Conservation (phyloP, 495 filamentous ascomycete species). For the Podospora sp. region DNA sequence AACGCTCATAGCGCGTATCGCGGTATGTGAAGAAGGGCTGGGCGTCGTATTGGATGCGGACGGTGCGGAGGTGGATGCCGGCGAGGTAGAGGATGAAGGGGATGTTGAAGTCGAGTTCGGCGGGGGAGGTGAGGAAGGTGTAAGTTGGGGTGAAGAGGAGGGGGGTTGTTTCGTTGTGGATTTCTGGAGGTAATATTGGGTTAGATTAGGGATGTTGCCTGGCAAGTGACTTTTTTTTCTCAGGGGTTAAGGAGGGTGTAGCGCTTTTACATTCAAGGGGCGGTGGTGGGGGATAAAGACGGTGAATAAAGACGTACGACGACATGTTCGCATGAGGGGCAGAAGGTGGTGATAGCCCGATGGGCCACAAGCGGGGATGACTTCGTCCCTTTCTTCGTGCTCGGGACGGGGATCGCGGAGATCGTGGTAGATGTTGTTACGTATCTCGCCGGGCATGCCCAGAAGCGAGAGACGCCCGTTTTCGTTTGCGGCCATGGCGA, state of each 20-base stretch:
- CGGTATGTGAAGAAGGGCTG: background rate
- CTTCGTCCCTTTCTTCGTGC: background rate
- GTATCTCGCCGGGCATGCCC: background rate
- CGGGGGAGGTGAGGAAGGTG: background rate
- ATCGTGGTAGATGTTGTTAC: background rate
- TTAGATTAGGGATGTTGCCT: no score
- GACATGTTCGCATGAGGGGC: background rate
- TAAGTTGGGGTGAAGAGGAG: slow-evolving; percentile 3
- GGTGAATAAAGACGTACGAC: background rate
- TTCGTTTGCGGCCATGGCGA: background rate
- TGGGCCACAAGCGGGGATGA: background rate
- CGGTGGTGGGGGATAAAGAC: background rate
- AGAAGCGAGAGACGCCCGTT: background rate
- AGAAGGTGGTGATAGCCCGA: background rate
- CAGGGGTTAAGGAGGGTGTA: no score
- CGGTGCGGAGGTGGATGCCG: slow-evolving; percentile 7
- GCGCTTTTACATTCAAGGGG: background rate
- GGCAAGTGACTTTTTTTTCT: no score
- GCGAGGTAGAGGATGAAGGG: slow-evolving; percentile 2
- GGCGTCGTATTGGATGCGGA: background rate
- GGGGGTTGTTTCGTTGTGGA: slow-evolving; percentile 1
- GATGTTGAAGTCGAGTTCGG: slow-evolving; percentile 1
- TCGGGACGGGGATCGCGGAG: background rate
- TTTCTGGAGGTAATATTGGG: no score
- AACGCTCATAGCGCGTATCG: background rate